Base-by-base conservation (phyloP, 768 basidiomycete genomes). In the Xanthoconium purpureum region DNA sequence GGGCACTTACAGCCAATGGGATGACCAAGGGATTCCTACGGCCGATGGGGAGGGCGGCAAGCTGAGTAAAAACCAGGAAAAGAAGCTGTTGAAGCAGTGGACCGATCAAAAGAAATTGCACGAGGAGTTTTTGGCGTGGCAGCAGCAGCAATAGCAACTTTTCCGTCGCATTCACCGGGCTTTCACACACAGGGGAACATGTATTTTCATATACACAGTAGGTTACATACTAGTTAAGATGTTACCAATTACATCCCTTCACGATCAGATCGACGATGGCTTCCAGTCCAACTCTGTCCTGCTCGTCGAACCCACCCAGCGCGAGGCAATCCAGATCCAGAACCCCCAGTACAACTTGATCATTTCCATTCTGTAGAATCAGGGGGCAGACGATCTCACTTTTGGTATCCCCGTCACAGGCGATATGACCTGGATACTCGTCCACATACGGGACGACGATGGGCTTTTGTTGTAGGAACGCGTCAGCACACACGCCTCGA, bases 361-460 rank as follows among this genome's bases (percentile, higher is more conserved):
- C 71, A 38, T 70, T 71, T 49, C 70, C 66, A 24, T 54, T 50
- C 35, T 58, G 60, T 38, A 78, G 61, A 44, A 85, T 67, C 17
- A 98, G 77, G 8, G 95, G 95, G 48, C 89, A 75, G 24, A 97
- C 94, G 48, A 98, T 84, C 70, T 98, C 96, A 63, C 90, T 91
- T 65, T 87, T 87, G 3, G 95, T 96, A 51, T 87, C 84, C 20
- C 85, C 90, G 62, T 98, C 94, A 66, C 96, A 98, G 3, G 93
- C 91, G 58, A 97, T 96, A 68, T 98, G 96, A 0, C 95, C 94
- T 1, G 91, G 91, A 66, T 94, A 94, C 11, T 70, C 71, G 28
- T 89, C 81, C 18, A 98, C 93, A 56, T 95, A 81, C 18, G 77
- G 73, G 1, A 97, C 91, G n/a, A 93, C 64, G 6, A 91, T 51